Conservation (phyloP, 2,329 filamentous ascomycete species). For the Piedraia hortae region DNA sequence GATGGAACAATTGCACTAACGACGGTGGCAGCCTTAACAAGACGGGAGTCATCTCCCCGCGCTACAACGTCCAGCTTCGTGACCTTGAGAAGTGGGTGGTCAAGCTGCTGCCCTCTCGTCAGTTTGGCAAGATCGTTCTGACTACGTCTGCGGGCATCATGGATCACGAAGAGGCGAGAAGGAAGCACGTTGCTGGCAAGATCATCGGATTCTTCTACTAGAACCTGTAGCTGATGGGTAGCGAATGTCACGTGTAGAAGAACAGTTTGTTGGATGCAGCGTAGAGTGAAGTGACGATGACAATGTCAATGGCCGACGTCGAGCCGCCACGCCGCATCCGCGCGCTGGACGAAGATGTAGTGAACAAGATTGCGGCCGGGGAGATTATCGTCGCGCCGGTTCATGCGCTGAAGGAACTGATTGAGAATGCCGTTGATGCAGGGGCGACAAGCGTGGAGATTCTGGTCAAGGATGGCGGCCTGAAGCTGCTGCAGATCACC, state of each 20-base stretch:
- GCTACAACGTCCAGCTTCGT: constrained; percentile 94
- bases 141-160: constrained; percentile 98
- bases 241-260: too few relatives aligned
- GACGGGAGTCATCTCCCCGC: constrained; percentile 95
- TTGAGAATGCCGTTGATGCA: constrained; percentile 95
- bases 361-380: constrained; percentile 95
- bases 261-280: too few relatives aligned
- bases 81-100: constrained; percentile 99
- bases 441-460: constrained; percentile 78
- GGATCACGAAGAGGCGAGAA: constrained; percentile 98
- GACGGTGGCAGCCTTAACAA: constrained; percentile 46
- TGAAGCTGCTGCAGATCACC: constrained; percentile 87
- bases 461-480: constrained; percentile 73
- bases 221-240: too few relatives aligned
- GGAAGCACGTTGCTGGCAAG: constrained; percentile 98
- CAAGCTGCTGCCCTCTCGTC: constrained; percentile 95
- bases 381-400: constrained; percentile 96
- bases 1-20: constrained; percentile 1
- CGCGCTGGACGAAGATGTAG: constrained; percentile 71
- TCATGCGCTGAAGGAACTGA: constrained; percentile 82
- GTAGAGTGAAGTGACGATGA: too few relatives aligned
- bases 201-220: constrained; percentile 99
- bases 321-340: constrained; percentile 25
- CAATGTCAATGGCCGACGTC: too few relatives aligned
- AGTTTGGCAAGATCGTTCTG: constrained; percentile 98